These are phyloP conservation scores for Urostyla sp. DNA, from an alignment of 73 alveolate species.

Conservation along the genomic window DNA sequence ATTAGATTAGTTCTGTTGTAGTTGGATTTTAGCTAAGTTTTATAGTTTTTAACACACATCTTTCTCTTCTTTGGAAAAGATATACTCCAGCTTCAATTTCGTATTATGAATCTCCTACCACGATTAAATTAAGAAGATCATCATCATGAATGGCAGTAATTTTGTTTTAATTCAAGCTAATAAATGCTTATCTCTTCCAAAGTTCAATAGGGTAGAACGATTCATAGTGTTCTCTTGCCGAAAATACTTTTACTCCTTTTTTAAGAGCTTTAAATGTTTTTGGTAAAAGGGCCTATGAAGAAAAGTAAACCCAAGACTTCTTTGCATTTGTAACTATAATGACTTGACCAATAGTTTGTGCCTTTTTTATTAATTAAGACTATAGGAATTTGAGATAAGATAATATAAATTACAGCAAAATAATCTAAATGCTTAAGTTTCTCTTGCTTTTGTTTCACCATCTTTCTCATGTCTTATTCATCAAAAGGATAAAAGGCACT, in stretches of 20 bases:
- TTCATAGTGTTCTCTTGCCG: slow-evolving; percentile 28
- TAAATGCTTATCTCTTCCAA: slow-evolving; percentile 19
- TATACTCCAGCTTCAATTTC: slow-evolving; percentile 23
- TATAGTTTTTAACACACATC: slow-evolving; percentile 14
- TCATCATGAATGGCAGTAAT: neutral
- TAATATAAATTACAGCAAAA: neutral
- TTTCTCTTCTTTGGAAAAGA: slow-evolving; percentile 8
- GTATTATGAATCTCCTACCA: slow-evolving; percentile 4
- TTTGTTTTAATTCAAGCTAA: neutral
- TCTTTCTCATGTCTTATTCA: neutral
- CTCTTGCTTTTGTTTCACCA: neutral
- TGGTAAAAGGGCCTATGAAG: slow-evolving; percentile 7
- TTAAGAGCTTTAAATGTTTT: neutral
- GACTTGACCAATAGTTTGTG: neutral
- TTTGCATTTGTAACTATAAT: slow-evolving; percentile 39
- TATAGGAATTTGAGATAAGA: neutral
- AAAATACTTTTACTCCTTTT: neutral
- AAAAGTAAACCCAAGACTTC: slow-evolving; percentile 12
- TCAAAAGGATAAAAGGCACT: slow-evolving; percentile 29
- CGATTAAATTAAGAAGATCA: neutral
- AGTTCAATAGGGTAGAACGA: neutral
- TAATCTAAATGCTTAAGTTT: neutral
- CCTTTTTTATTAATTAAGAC: neutral
- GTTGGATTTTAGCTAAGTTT: slow-evolving; percentile 14
- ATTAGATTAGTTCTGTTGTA: neutral